Evolutionary conservation across 371 early-diverging fungal genomes (phyloP).

Genomic region (Mucor lusitanicus): DNA sequence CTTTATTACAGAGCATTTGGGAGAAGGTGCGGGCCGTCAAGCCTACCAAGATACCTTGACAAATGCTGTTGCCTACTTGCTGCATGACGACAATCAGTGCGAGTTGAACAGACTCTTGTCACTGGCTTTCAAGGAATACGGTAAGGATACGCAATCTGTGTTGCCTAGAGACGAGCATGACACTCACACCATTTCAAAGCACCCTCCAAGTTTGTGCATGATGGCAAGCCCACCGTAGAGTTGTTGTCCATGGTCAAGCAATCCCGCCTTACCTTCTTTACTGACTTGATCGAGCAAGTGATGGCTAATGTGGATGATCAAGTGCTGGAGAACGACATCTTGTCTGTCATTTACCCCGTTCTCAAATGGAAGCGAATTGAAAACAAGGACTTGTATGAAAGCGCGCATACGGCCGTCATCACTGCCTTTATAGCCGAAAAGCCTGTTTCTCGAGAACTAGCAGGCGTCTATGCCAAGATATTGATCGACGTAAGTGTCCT

Average conservation of each 20-base stretch:
- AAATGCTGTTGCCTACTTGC: constrained; percentile 44
- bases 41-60: constrained; percentile 53
- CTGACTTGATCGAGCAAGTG: constrained; percentile 58
- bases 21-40: constrained; percentile 39
- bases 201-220: constrained; percentile 17
- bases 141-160: constrained; percentile 14
- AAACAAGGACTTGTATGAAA: constrained; percentile 60
- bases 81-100: constrained; percentile 33
- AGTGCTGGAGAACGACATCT: constrained; percentile 47
- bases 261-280: constrained; percentile 51
- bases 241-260: constrained; percentile 43
- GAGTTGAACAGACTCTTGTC: constrained; percentile 39
- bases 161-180: neutral
- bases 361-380: constrained; percentile 50
- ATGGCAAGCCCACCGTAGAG: constrained; percentile 19
- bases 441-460: constrained; percentile 44
- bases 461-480: constrained; percentile 49
- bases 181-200: neutral
- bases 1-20: constrained; percentile 43
- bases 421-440: constrained; percentile 57
- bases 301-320: constrained; percentile 47
- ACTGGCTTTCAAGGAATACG: constrained; percentile 42
- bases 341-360: constrained; percentile 62
- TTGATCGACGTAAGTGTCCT: constrained; percentile 42
- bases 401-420: constrained; percentile 61